Conservation (phyloP, 352 stramenopile genomes). For the Saprolegnia parasitica region DNA sequence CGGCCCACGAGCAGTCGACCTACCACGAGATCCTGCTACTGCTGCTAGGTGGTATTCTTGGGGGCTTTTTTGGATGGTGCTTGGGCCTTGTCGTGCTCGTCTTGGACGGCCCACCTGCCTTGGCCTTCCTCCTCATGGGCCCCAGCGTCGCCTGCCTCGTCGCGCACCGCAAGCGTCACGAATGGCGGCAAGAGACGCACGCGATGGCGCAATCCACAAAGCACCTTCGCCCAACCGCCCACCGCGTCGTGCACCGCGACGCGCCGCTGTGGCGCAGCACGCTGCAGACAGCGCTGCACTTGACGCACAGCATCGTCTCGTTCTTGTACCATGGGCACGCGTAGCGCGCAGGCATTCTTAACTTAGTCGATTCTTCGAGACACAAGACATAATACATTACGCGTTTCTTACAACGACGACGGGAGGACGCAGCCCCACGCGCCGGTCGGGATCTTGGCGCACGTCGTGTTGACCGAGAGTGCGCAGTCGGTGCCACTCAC, state of each 20-base stretch:
- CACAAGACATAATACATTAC: too few relatives aligned
- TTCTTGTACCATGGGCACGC: not conserved
- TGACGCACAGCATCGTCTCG: not conserved
- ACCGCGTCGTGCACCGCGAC: not conserved
- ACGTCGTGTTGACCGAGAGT: constrained; percentile 32
- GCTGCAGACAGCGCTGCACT: not conserved
- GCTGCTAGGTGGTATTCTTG: constrained; percentile 15
- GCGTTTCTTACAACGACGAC: too few relatives aligned
- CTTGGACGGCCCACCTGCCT: constrained; percentile 1
- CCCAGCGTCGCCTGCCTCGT: not conserved
- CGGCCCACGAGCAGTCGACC: not conserved
- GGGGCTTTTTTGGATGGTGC: constrained; percentile 22
- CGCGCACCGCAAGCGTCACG: not conserved
- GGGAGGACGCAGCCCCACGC: constrained; percentile 31
- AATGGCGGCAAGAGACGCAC: not conserved
- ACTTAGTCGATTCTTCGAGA: too few relatives aligned
- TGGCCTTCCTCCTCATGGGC: constrained; percentile 25
- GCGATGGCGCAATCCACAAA: not conserved
- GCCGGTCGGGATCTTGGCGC: constrained; percentile 25
- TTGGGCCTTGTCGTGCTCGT: constrained; percentile 6
- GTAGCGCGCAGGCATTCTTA: too few relatives aligned
- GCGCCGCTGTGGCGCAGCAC: not conserved
- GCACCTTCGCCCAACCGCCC: not conserved
- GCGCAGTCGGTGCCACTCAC: constrained; percentile 29
- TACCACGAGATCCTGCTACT: constrained; percentile 3